Percentiles rank a stretch among this genome's conserved stretches.
These are phyloP conservation scores for Azolla pinnata DNA, from an alignment of 75 land plant species.

Conservation along the genomic window DNA sequence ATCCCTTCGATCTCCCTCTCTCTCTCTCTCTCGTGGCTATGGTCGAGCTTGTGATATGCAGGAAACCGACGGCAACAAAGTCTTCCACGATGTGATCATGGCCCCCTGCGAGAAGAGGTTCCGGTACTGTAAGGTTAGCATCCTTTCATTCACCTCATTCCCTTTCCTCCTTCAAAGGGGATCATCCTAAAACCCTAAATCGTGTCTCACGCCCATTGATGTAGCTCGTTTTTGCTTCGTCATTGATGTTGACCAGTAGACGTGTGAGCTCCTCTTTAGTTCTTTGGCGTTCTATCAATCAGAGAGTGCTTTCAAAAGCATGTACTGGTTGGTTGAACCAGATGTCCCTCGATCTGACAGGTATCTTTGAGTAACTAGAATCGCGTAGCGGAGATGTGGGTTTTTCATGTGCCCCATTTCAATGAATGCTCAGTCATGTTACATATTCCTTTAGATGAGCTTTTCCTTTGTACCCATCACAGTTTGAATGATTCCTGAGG, in stretches of 20 bases:
- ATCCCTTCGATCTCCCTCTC: too few relatives aligned
- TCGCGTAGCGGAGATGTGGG: too few relatives aligned
- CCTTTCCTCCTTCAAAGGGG: background rate
- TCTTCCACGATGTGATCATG: conserved; percentile 61
- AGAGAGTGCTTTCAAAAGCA: background rate
- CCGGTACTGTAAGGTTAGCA: conserved; percentile 74
- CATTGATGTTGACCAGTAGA: background rate
- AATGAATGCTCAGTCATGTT: too few relatives aligned
- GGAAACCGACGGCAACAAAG: conserved; percentile 88
- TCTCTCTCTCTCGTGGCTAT: too few relatives aligned
- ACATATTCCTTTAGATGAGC: too few relatives aligned
- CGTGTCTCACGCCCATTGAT: background rate
- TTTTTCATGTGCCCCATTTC: too few relatives aligned
- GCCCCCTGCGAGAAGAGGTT: conserved; percentile 68
- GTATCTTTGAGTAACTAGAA: too few relatives aligned
- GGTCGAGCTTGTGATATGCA: too few relatives aligned
- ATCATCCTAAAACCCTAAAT: background rate
- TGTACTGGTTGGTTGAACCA: background rate
- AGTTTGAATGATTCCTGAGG: too few relatives aligned
- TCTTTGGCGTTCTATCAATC: background rate
- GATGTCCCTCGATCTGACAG: too few relatives aligned
- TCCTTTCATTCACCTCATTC: background rate
- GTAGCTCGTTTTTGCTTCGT: background rate
- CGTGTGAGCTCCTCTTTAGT: background rate
- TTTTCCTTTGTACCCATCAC: too few relatives aligned